These are phyloP conservation scores for Lecanicillium sp. DNA, from an alignment of 2,329 filamentous ascomycete genomes.

Conservation along the genomic window DNA sequence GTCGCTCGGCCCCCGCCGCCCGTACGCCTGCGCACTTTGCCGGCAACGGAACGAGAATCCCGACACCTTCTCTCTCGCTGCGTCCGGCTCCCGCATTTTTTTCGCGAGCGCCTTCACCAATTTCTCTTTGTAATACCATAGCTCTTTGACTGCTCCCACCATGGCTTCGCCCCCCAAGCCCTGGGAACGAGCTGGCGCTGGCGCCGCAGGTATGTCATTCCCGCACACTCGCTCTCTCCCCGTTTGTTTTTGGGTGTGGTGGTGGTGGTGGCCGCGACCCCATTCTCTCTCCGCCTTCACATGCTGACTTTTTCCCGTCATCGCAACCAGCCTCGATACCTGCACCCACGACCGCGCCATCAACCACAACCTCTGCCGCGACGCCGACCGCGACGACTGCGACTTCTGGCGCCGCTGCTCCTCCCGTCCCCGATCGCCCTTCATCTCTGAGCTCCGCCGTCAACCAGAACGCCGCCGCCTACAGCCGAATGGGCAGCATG, in stretches of 20 bases:
- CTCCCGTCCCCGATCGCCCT: slow-evolving; percentile 74
- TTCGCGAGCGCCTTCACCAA: neutral
- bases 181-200: slow-evolving; percentile 77
- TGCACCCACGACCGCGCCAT: slow-evolving; percentile 28
- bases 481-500: slow-evolving; percentile 46
- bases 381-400: slow-evolving; percentile 29
- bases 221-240: too few species aligned
- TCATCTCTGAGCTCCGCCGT: slow-evolving; percentile 70
- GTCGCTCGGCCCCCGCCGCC: too few species aligned
- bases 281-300: slow-evolving; percentile 15
- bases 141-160: slow-evolving; percentile 8
- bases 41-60: too few species aligned
- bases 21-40: too few species aligned
- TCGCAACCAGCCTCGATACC: slow-evolving; percentile 31
- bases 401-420: slow-evolving; percentile 41
- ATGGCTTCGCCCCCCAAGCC: slow-evolving; percentile 90
- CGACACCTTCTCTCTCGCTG: too few species aligned
- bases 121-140: slow-evolving; percentile 1
- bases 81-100: neutral
- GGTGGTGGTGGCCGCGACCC: slow-evolving; percentile 14
- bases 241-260: neutral
- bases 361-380: slow-evolving; percentile 16
- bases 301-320: slow-evolving; percentile 18
- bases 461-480: slow-evolving; percentile 81
- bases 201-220: slow-evolving; percentile 23